Conservation (phyloP, 768 basidiomycete species). For the Boletellus emodensis region DNA sequence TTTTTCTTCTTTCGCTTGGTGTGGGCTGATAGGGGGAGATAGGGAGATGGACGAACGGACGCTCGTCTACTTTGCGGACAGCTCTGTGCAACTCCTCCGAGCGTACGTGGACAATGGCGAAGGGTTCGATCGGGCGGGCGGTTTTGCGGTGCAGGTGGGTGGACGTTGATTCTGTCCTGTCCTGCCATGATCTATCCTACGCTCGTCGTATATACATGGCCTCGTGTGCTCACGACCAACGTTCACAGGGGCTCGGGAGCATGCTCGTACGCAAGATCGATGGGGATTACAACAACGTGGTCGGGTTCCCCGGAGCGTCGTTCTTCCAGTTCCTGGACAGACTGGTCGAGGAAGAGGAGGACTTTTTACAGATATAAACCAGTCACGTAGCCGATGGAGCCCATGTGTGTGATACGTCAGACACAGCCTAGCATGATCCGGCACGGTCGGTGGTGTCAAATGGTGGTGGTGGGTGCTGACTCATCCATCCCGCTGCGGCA, state of each 20-base stretch:
- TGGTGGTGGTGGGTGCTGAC: too few relatives aligned
- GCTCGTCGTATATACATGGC: too few relatives aligned
- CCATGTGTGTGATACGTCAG: too few relatives aligned
- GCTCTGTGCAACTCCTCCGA: slow-evolving; percentile 50
- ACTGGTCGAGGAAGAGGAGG: slow-evolving; percentile 70
- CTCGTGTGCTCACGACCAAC: too few relatives aligned
- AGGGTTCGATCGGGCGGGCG: slow-evolving; percentile 85
- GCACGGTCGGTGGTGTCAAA: too few relatives aligned
- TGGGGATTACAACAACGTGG: slow-evolving; percentile 87
- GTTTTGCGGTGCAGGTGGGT: slow-evolving; percentile 87
- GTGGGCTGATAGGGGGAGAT: background rate
- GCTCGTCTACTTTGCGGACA: slow-evolving; percentile 73
- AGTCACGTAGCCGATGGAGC: background rate
- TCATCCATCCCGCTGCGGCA: background rate
- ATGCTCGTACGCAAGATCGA: slow-evolving; percentile 80
- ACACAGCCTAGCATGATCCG: background rate
- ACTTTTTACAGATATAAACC: slow-evolving; percentile 47
- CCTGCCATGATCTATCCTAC: too few relatives aligned
- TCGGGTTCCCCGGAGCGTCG: slow-evolving; percentile 87
- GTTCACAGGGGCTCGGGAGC: slow-evolving; percentile 79
- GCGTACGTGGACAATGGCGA: slow-evolving; percentile 86
- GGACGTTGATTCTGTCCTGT: too few relatives aligned
- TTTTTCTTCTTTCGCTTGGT: too few relatives aligned
- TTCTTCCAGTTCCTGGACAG: slow-evolving; percentile 73
- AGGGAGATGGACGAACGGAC: slow-evolving; percentile 83